Conservation (phyloP, 73 alveolate species). For the Stentor roeselii region DNA sequence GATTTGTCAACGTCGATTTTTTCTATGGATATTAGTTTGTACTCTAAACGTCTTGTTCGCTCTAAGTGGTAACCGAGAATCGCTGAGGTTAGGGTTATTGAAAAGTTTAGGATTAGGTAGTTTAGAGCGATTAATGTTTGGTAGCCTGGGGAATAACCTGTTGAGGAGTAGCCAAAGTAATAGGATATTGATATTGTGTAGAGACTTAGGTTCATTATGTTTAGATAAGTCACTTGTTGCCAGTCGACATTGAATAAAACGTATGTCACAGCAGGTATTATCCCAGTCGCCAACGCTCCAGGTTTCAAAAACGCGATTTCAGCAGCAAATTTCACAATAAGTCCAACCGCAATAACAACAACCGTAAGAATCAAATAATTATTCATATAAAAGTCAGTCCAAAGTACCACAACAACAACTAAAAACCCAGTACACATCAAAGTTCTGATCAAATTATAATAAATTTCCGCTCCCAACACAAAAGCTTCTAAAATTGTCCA, state of each 20-base stretch:
- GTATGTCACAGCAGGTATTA: conserved; percentile 10
- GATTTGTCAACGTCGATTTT: conserved; percentile 32
- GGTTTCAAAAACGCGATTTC: conserved; percentile 8
- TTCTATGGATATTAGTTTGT: background rate
- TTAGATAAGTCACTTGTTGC: background rate
- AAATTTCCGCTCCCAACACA: background rate
- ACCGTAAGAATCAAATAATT: background rate
- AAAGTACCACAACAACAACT: background rate
- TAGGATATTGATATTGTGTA: background rate
- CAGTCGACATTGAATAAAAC: conserved; percentile 13
- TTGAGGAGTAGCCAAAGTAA: background rate
- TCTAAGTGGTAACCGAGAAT: conserved; percentile 1
- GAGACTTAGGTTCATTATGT: background rate
- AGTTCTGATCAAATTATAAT: background rate
- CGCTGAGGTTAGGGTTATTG: conserved; percentile 18
- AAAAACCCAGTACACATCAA: background rate
- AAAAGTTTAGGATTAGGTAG: background rate
- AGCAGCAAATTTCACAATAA: conserved; percentile 7
- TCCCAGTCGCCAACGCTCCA: conserved; percentile 29
- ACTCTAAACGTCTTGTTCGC: conserved; percentile 2
- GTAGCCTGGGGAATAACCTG: background rate
- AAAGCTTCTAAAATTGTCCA: conserved; percentile 20
- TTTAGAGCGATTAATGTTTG: background rate
- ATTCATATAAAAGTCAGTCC: background rate
- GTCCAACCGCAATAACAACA: background rate